Conservation (phyloP, 1,284 basidiomycete species). For the Cryptococcus sp. region DNA sequence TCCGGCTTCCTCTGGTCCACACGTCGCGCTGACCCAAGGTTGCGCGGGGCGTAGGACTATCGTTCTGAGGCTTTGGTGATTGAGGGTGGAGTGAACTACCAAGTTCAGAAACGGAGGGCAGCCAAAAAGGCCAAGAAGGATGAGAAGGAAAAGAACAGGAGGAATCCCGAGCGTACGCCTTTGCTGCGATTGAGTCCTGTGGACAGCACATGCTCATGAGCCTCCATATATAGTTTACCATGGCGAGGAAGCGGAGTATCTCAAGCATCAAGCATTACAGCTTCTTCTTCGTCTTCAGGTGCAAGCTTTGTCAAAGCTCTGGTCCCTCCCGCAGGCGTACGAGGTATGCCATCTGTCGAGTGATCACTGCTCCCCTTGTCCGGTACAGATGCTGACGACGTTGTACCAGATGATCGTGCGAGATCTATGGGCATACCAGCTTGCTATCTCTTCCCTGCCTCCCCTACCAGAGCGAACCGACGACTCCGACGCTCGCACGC, state of each 20-base stretch:
- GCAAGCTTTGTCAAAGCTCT: slow-evolving; percentile 59
- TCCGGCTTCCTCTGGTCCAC: neutral
- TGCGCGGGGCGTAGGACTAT: slow-evolving; percentile 30
- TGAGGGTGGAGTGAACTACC: slow-evolving; percentile 29
- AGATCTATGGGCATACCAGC: slow-evolving; percentile 75
- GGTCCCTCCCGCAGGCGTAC: slow-evolving; percentile 71
- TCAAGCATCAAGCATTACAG: slow-evolving; percentile 77
- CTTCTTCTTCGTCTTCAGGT: slow-evolving; percentile 72
- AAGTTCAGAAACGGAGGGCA: slow-evolving; percentile 34
- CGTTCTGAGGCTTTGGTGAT: slow-evolving; percentile 41
- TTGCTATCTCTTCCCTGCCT: slow-evolving; percentile 61
- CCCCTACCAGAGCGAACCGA: slow-evolving; percentile 50
- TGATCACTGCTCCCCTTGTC: neutral
- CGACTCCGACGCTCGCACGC: too few relatives aligned
- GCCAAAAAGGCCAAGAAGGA: slow-evolving; percentile 28
- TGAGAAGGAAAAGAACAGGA: slow-evolving; percentile 17
- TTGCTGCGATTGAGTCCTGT: neutral
- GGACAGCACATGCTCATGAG: neutral
- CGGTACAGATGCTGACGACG: neutral
- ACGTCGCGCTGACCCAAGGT: neutral
- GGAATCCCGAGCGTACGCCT: slow-evolving; percentile 40
- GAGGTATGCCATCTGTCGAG: slow-evolving; percentile 58
- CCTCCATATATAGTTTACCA: slow-evolving; percentile 64
- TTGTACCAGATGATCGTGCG: slow-evolving; percentile 64
- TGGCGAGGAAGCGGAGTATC: slow-evolving; percentile 67